Conservation (phyloP, 75 land plant genomes). For the Cunninghamia lanceolata region DNA sequence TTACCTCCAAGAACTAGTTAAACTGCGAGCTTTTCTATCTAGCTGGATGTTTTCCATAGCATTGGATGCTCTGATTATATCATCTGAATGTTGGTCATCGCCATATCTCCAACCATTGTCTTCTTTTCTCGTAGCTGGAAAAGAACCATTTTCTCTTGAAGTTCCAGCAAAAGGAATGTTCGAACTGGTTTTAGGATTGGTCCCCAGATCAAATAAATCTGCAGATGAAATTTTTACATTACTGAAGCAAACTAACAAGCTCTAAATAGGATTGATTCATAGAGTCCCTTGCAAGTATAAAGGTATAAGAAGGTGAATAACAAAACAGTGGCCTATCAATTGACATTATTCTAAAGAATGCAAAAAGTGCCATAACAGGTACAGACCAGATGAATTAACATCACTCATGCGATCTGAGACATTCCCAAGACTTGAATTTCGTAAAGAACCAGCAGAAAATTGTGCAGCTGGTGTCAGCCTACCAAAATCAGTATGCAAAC, state of each 20-base stretch:
- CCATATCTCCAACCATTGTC: slow-evolving; percentile 72
- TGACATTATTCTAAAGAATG: not conserved
- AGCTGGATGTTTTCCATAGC: slow-evolving; percentile 73
- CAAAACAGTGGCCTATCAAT: not conserved
- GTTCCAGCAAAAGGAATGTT: slow-evolving; percentile 11
- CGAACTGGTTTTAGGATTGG: slow-evolving; percentile 3
- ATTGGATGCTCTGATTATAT: slow-evolving; percentile 57
- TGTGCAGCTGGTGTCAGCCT: not conserved
- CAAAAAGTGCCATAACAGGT: not conserved
- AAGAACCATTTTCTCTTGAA: slow-evolving; percentile 15
- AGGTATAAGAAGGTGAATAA: not conserved
- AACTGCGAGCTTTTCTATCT: slow-evolving; percentile 67
- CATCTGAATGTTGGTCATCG: slow-evolving; percentile 55
- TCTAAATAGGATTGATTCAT: not conserved
- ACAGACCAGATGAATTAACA: slow-evolving; percentile 10
- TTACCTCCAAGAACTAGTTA: slow-evolving; percentile 76
- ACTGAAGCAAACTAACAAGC: not conserved
- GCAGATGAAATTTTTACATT: not conserved
- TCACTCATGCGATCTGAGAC: not conserved
- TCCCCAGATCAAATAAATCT: slow-evolving; percentile 7
- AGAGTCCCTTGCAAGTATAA: not conserved
- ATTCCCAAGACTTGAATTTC: slow-evolving; percentile 11
- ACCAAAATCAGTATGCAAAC: not conserved
- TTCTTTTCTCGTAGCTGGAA: slow-evolving; percentile 41
- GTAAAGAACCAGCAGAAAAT: slow-evolving; percentile 9